phyloP scores from a whole-genome alignment of 164 flowering plant genomes.

The Macadamia tetraphylla region DNA sequence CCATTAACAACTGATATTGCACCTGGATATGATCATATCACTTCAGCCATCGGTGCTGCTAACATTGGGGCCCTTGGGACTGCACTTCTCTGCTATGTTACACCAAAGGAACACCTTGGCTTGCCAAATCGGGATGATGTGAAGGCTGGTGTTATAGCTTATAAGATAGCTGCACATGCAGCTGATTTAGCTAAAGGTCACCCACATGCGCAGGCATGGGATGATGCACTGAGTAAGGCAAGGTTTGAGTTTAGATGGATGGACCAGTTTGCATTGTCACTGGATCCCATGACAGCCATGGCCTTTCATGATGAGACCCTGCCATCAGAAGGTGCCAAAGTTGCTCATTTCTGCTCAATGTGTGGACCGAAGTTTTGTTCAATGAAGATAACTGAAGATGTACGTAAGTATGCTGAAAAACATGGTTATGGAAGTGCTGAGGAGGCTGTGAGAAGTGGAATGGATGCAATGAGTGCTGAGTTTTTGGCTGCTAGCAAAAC shows the following conservation, averaged over 20 bases:
- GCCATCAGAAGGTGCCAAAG: constrained; percentile 96
- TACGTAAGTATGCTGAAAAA: constrained; percentile 92
- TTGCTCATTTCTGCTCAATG: constrained; percentile 99
- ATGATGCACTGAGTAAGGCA: constrained; percentile 98
- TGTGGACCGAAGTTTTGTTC: constrained; percentile 99
- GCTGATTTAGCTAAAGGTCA: constrained; percentile 96
- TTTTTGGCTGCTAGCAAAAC: constrained; percentile 92
- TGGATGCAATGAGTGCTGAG: constrained; percentile 98
- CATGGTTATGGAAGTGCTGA: constrained; percentile 95
- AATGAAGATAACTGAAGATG: constrained; percentile 99
- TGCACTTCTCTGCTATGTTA: constrained; percentile 97
- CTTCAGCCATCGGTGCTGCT: constrained; percentile 99
- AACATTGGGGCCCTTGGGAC: constrained; percentile 99
- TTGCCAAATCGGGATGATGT: constrained; percentile 97
- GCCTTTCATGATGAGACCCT: constrained; percentile 95
- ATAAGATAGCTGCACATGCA: constrained; percentile 99
- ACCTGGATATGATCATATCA: constrained; percentile 98
- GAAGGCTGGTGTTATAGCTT: constrained; percentile 96
- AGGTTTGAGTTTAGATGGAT: constrained; percentile 97
- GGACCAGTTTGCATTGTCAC: constrained; percentile 95
- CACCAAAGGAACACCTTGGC: constrained; percentile 99
- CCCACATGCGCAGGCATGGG: constrained; percentile 97
- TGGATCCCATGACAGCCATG: constrained; percentile 98
- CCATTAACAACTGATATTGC: constrained; percentile 99
- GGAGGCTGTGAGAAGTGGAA: constrained; percentile 80